phyloP scores from a whole-genome alignment of 2,329 filamentous ascomycete genomes.

The Leptodontidium sp. region DNA sequence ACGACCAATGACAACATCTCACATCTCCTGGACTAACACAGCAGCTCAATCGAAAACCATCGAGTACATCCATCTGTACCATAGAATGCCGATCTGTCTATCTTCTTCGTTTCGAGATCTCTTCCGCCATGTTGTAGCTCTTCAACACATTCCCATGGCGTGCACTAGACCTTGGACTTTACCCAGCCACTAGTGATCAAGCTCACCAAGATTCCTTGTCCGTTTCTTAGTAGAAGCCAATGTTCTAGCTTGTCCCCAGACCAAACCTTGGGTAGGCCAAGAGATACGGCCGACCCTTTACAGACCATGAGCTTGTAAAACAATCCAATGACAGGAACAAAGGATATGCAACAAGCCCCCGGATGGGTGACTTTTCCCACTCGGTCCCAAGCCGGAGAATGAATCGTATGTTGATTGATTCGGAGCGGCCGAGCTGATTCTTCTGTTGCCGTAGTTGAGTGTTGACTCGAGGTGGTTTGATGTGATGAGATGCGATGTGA shows the following conservation, averaged over 20 bases:
- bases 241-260: neutral
- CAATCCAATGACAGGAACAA: neutral
- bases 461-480: neutral
- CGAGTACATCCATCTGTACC: neutral
- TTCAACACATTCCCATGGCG: neutral
- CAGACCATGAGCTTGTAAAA: neutral
- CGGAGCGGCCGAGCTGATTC: neutral
- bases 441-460: neutral
- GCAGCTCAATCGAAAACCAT: neutral
- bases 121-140: neutral
- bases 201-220: constrained; percentile 14
- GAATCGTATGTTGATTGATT: neutral
- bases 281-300: neutral
- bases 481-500: neutral
- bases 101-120: neutral
- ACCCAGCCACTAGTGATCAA: constrained; percentile 10
- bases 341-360: neutral
- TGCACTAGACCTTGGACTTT: neutral
- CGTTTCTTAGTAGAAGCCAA: constrained; percentile 4
- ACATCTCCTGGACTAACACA: neutral
- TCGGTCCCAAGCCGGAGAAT: neutral
- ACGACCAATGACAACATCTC: neutral
- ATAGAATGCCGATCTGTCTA: neutral
- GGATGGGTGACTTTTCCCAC: neutral
- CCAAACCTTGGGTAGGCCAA: neutral